Percentiles rank a stretch among this genome's conserved stretches.
Evolutionary conservation across 108 stramenopile species (phyloP).

Genomic region (Nitzschia inconspicua): DNA sequence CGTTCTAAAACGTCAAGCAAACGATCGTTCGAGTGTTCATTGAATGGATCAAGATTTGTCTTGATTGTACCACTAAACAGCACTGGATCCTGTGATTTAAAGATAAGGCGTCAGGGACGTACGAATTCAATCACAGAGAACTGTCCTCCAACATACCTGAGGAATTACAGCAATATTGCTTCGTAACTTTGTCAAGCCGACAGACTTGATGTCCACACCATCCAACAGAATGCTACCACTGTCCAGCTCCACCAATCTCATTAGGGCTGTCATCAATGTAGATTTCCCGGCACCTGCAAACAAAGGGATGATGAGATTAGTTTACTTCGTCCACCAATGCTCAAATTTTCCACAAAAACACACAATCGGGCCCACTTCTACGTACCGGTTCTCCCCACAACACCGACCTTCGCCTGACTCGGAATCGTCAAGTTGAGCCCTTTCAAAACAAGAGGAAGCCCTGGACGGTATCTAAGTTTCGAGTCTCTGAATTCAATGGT

Average conservation of each 20-base stretch:
- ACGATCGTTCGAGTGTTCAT: constrained; percentile 45
- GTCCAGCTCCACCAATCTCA: constrained; percentile 74
- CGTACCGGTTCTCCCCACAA: constrained; percentile 81
- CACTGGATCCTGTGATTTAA: constrained; percentile 96
- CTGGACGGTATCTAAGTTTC: constrained; percentile 78
- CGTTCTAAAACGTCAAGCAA: constrained; percentile 64
- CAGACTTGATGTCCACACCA: constrained; percentile 67
- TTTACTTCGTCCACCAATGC: no score
- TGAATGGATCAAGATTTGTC: constrained; percentile 93
- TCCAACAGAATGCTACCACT: constrained; percentile 82
- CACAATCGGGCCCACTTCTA: not conserved
- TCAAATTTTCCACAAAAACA: no score
- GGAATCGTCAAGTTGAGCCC: constrained; percentile 76
- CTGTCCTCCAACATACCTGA: no score
- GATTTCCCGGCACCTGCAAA: constrained; percentile 84
- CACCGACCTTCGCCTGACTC: constrained; percentile 68
- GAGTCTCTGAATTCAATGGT: constrained; percentile 62
- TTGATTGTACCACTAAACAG: constrained; percentile 90
- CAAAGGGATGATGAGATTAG: no score
- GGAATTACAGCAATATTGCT: constrained; percentile 90
- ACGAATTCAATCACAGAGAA: no score
- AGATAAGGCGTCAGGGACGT: no score
- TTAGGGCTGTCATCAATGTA: constrained; percentile 79
- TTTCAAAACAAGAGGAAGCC: constrained; percentile 85
- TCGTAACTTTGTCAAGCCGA: constrained; percentile 82